Conservation (phyloP, 75 land plant genomes). For the Larix kaempferi region DNA sequence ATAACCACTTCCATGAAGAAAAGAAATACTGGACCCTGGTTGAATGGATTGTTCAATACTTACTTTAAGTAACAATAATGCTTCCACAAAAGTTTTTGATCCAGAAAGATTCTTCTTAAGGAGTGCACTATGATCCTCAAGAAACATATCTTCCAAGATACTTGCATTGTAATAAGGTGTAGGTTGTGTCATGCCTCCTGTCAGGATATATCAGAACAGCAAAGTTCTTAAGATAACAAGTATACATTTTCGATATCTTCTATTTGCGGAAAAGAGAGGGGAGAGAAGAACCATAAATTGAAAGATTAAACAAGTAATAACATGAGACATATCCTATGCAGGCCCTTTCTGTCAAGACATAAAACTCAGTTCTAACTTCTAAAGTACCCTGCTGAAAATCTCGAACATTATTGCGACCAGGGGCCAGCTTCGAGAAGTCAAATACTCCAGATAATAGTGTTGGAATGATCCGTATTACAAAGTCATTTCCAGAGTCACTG, state of each 20-base stretch:
- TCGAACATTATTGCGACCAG: constrained; percentile 62
- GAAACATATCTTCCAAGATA: constrained; percentile 84
- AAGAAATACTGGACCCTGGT: background rate
- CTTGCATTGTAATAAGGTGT: constrained; percentile 79
- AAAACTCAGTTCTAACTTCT: background rate
- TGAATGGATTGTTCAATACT: background rate
- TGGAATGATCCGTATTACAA: constrained; percentile 67
- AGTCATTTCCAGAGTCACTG: constrained; percentile 18
- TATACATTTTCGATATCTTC: background rate
- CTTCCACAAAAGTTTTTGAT: constrained; percentile 56
- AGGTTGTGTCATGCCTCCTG: constrained; percentile 41
- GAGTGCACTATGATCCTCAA: constrained; percentile 54
- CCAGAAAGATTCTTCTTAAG: constrained; percentile 39
- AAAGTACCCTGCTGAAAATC: constrained; percentile 38
- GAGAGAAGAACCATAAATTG: background rate
- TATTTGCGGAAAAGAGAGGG: background rate
- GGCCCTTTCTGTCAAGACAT: background rate
- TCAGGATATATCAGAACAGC: background rate
- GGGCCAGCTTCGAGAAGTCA: constrained; percentile 43
- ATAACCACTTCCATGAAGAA: background rate
- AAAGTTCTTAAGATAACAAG: background rate
- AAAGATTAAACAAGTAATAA: background rate
- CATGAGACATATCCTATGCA: constrained; percentile 1
- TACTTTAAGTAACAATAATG: constrained; percentile 76
- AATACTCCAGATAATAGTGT: constrained; percentile 50